Conservation (phyloP, 768 basidiomycete species). For the Lentinula sp. region DNA sequence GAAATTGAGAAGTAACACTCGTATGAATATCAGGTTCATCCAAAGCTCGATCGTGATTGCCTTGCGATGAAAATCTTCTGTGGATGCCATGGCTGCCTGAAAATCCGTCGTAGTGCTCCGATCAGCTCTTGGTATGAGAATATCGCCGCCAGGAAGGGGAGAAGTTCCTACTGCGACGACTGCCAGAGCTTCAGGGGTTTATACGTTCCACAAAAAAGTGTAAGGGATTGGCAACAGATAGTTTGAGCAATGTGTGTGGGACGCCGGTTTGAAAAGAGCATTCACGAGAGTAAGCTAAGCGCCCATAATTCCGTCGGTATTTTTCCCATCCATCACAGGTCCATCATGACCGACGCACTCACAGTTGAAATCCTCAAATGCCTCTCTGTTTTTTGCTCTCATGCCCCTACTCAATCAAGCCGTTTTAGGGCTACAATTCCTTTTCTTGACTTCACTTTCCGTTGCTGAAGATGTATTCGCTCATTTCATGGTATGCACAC, state of each 20-base stretch:
- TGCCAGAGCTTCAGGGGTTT: neutral
- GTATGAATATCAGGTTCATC: neutral
- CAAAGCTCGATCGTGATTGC: constrained; percentile 30
- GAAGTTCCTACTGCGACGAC: constrained; percentile 8
- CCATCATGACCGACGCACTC: neutral
- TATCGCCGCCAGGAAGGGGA: constrained; percentile 29
- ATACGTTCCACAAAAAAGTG: neutral
- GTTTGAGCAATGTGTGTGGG: neutral
- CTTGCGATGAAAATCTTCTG: constrained; percentile 36
- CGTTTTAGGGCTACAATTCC: neutral
- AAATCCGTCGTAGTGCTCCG: constrained; percentile 23
- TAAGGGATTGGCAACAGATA: neutral
- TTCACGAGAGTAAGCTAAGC: too few species aligned
- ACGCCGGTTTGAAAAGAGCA: neutral
- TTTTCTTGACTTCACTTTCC: neutral
- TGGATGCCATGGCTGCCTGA: constrained; percentile 25
- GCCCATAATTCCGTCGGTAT: neutral
- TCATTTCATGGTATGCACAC: neutral
- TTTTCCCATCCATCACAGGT: neutral
- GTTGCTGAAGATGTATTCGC: neutral
- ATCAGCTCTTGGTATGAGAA: constrained; percentile 31
- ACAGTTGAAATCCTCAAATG: neutral
- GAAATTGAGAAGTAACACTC: neutral
- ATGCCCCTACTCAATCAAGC: neutral
- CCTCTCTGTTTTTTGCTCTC: neutral